Conservation (phyloP, 1,284 basidiomycete species). For the Pterulicium gracile region DNA sequence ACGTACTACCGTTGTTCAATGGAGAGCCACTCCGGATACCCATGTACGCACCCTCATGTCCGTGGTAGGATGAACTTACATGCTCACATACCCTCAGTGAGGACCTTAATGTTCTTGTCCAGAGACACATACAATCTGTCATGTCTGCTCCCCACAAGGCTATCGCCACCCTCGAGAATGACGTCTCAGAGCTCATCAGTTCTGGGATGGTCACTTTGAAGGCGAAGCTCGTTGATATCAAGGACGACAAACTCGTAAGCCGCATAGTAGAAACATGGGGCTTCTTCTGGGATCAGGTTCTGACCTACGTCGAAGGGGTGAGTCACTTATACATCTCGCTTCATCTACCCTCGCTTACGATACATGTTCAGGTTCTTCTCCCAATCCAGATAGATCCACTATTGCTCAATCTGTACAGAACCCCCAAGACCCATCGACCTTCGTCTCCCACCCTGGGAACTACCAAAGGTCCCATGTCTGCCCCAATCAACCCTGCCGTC, state of each 20-base stretch:
- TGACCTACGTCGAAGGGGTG: slow-evolving; percentile 85
- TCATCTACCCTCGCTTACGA: slow-evolving; percentile 5
- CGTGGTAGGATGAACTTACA: slow-evolving; percentile 4
- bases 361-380: slow-evolving; percentile 45
- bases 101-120: slow-evolving; percentile 78
- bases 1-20: slow-evolving; percentile 86
- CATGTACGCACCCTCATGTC: slow-evolving; percentile 40
- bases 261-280: slow-evolving; percentile 85
- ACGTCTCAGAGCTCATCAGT: slow-evolving; percentile 74
- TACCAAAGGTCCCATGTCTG: slow-evolving; percentile 29
- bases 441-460: slow-evolving; percentile 45
- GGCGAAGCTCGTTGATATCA: slow-evolving; percentile 64
- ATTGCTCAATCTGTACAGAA: slow-evolving; percentile 54
- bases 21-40: slow-evolving; percentile 81
- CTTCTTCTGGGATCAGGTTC: slow-evolving; percentile 89
- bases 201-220: slow-evolving; percentile 90
- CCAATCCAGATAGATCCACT: slow-evolving; percentile 69
- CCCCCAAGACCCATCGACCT: slow-evolving; percentile 44
- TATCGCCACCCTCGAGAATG: slow-evolving; percentile 59
- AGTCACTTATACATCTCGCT: slow-evolving; percentile 16
- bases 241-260: slow-evolving; percentile 65
- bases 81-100: slow-evolving; percentile 40
- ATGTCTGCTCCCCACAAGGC: slow-evolving; percentile 58
- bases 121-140: slow-evolving; percentile 62
- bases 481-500: slow-evolving; percentile 17